phyloP scores from a whole-genome alignment of 805 yeast genomes.

The Maudiozyma bulderi region DNA sequence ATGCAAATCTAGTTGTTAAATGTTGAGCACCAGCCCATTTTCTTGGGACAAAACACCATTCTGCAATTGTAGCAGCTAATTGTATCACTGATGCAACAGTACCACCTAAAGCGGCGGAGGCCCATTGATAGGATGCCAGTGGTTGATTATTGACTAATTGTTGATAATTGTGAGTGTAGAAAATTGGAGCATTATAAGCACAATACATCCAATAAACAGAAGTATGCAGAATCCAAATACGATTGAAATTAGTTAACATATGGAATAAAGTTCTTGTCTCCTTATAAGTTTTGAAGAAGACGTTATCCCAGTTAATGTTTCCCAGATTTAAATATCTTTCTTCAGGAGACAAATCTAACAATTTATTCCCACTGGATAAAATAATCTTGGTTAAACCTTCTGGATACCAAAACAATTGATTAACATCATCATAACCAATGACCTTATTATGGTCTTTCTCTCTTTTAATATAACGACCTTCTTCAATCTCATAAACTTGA shows the following conservation, averaged over 20 bases:
- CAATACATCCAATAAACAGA: conserved; percentile 90
- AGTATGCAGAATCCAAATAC: conserved; percentile 93
- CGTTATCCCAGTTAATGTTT: conserved; percentile 84
- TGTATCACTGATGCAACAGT: conserved; percentile 73
- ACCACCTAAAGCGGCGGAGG: conserved; percentile 89
- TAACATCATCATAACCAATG: conserved; percentile 94
- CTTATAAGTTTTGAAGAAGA: conserved; percentile 89
- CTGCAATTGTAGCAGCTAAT: conserved; percentile 77
- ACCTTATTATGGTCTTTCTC: conserved; percentile 74
- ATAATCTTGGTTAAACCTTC: conserved; percentile 92
- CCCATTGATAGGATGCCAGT: conserved; percentile 81
- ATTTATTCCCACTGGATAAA: conserved; percentile 82
- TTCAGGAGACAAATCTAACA: conserved; percentile 79
- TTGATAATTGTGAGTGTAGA: conserved; percentile 78
- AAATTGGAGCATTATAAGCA: conserved; percentile 83
- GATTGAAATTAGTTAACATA: conserved; percentile 85
- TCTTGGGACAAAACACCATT: conserved; percentile 95
- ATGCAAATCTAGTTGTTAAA: conserved; percentile 73
- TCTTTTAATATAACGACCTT: conserved; percentile 74
- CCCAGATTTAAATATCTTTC: conserved; percentile 85
- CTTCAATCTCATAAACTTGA: conserved; percentile 71
- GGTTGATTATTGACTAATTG: conserved; percentile 82
- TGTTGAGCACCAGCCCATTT: conserved; percentile 99
- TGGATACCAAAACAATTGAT: conserved; percentile 98
- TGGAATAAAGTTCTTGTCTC: conserved; percentile 98